These are phyloP conservation scores for Lonicera japonica DNA, from an alignment of 129 eudicot genomes.

Conservation along the genomic window DNA sequence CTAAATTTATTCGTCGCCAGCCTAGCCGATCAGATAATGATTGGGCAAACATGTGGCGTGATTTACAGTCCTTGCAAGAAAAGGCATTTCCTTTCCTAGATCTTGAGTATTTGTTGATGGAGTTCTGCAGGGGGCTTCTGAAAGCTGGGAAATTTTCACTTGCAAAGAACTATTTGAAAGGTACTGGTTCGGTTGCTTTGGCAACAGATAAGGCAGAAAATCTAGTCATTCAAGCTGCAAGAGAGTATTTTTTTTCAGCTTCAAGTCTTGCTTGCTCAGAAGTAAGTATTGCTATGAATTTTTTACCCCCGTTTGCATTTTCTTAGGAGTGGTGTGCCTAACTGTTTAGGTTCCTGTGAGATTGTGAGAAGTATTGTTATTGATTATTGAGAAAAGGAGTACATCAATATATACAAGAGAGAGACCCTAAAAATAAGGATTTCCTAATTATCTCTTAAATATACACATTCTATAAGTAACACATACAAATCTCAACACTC, in stretches of 20 bases:
- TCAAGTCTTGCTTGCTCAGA: conserved; percentile 80
- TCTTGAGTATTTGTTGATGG: conserved; percentile 76
- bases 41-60: conserved; percentile 95
- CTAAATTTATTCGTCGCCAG: conserved; percentile 77
- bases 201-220: conserved; percentile 80
- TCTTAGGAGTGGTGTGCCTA: too few relatives aligned
- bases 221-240: conserved; percentile 89
- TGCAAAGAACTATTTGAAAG: conserved; percentile 79
- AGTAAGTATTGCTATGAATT: conserved; percentile 36
- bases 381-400: too few relatives aligned
- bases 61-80: conserved; percentile 78
- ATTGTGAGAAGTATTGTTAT: too few relatives aligned
- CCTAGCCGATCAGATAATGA: conserved; percentile 76
- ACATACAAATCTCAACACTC: too few relatives aligned
- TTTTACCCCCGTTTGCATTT: too few relatives aligned
- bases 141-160: conserved; percentile 96
- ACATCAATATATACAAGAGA: too few relatives aligned
- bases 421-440: too few relatives aligned
- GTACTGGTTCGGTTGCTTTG: conserved; percentile 67
- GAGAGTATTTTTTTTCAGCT: conserved; percentile 92
- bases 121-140: conserved; percentile 90
- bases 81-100: conserved; percentile 88
- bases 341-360: too few relatives aligned
- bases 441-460: too few relatives aligned
- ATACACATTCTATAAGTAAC: too few relatives aligned